Evolutionary conservation across 805 yeast genomes (phyloP), one percentile per base, ranked within the genome.

Genomic region (Ogataea trehalophila): DNA sequence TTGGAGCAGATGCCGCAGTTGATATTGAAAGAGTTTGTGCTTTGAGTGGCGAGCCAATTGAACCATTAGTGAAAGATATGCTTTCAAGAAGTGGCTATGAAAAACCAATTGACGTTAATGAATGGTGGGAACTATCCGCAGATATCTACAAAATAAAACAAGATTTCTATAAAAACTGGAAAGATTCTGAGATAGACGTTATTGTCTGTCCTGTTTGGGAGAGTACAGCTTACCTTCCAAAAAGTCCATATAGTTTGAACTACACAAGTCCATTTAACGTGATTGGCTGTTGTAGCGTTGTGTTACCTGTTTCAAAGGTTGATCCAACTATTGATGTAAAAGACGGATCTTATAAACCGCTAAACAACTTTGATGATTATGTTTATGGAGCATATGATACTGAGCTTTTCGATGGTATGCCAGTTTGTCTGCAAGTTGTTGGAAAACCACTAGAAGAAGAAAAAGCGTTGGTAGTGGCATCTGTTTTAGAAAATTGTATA

Each of bases 371-470:
- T 3, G 86, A 81, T 43, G 55, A 63, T 39, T 70, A 65, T 20
- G 72, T 76, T 36, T 72, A 71, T 53, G 62, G 66, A 31, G 60
- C 71, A 43, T 81, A 79, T 41, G 49, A 55, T 39, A 75, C 83
- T 1, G 73, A 66, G 44, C 74, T 74, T 50, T 69, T 74, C 60
- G 72, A 79, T 53, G 84, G 82, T 5, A 78, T 82, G 46, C 83
- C 88, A 0, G 81, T 80, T 14, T 78, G 81, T 17, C 65, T 85
- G n/a, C 89, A 84, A 62, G 66, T 85, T 31, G 79, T 83, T 4
- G 80, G 85, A n/a, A 71, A 72, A 48, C 72, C 79, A 45, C 68
- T 73, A 17, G 76, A 80, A 55, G 91, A 84, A 54, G 90, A 84
- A 57, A 81, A 80, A 58, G 77, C 55, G 13, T 29, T 58, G 9